Evolutionary conservation across 306 rosid genomes (phyloP).

Genomic region (Malus asiatica): DNA sequence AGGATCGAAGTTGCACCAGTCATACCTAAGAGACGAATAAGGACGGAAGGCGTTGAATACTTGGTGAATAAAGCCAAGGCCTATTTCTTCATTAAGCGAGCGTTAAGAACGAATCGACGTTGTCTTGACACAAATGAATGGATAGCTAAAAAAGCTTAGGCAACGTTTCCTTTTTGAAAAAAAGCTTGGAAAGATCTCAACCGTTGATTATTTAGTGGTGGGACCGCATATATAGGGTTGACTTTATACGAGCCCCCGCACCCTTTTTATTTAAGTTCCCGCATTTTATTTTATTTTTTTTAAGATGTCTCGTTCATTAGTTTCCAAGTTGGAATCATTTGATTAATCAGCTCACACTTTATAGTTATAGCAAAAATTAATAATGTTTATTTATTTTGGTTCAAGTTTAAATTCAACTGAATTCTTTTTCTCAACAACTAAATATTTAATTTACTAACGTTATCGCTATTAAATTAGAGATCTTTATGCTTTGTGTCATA

Average conservation of each 20-base stretch:
- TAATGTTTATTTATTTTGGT: no score
- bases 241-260: not conserved
- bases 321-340: not conserved
- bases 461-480: no score
- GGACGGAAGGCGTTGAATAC: not conserved
- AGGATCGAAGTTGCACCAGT: no score
- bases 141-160: no score
- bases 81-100: not conserved
- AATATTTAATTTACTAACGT: no score
- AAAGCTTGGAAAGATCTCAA: not conserved
- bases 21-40: not conserved
- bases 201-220: constrained; percentile 2
- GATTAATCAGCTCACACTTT: no score
- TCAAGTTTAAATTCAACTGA: no score
- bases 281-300: no score
- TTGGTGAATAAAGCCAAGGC: not conserved
- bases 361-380: no score
- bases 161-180: not conserved
- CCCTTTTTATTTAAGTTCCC: not conserved
- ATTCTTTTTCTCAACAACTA: no score
- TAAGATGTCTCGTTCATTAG: not conserved
- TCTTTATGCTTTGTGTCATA: no score
- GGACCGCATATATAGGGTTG: not conserved
- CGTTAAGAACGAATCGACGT: not conserved
- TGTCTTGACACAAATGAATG: not conserved